Evolutionary conservation across 2,329 filamentous ascomycete species (phyloP).

Genomic region (Trichoderma afroharzianum): DNA sequence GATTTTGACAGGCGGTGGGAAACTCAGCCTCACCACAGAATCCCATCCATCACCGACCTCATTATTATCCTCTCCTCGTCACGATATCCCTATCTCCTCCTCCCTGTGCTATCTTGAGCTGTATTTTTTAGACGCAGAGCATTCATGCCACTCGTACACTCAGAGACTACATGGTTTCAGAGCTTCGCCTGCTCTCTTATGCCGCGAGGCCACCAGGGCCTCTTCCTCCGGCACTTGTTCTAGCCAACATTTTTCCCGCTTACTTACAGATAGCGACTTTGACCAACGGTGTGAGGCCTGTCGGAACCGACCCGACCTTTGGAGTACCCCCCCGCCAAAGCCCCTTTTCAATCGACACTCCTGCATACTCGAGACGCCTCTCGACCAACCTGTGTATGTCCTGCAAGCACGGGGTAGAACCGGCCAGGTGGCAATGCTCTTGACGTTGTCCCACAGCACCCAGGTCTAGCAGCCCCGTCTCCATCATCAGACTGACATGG

Average conservation of each 20-base stretch:
- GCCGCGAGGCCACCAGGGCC: neutral
- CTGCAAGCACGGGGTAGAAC: neutral
- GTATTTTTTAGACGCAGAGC: neutral
- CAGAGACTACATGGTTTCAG: neutral
- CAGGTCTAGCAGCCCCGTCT: slow-evolving; percentile 22
- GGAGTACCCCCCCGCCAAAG: neutral
- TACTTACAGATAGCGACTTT: neutral
- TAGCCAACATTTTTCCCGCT: neutral
- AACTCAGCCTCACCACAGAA: neutral
- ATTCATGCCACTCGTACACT: neutral
- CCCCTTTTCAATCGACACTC: neutral
- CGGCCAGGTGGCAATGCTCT: slow-evolving; percentile 22
- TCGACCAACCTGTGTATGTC: neutral
- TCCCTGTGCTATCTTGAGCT: neutral
- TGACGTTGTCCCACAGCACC: slow-evolving; percentile 23
- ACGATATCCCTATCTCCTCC: neutral
- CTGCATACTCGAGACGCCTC: slow-evolving; percentile 7
- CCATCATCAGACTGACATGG: slow-evolving; percentile 20
- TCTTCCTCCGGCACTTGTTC: neutral
- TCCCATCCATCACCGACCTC: slow-evolving; percentile 5
- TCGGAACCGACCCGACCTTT: neutral
- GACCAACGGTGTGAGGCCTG: neutral
- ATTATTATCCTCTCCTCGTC: neutral
- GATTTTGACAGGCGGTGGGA: neutral
- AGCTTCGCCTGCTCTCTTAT: slow-evolving; percentile 2